phyloP scores from a whole-genome alignment of 2,329 filamentous ascomycete genomes.

The Phialophora macrospora region DNA sequence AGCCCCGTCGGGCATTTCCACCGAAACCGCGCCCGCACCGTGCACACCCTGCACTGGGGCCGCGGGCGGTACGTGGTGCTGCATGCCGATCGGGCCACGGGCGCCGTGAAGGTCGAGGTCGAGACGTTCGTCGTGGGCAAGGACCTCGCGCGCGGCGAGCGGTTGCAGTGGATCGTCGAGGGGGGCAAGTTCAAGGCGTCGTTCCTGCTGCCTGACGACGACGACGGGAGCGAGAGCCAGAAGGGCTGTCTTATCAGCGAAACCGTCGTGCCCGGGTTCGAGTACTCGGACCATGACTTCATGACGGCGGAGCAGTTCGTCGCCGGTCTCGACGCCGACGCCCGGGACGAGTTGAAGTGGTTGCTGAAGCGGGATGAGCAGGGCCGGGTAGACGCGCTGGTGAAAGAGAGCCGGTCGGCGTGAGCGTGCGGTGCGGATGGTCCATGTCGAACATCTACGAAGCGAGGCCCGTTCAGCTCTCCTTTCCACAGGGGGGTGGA shows the following conservation, averaged over 20 bases:
- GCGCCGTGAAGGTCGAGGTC: too few species aligned
- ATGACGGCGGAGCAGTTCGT: constrained; percentile 58
- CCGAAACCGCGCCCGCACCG: constrained; percentile 64
- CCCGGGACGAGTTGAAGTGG: constrained; percentile 54
- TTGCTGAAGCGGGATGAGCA: constrained; percentile 41
- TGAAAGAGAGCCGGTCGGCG: not conserved
- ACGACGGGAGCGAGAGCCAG: constrained; percentile 41
- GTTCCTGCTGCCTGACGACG: constrained; percentile 58
- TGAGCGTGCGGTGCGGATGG: too few species aligned
- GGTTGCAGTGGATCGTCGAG: constrained; percentile 70
- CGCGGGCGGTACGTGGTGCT: constrained; percentile 55
- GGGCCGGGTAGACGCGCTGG: constrained; percentile 20
- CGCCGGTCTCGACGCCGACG: constrained; percentile 58
- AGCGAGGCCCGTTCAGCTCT: not conserved
- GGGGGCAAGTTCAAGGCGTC: constrained; percentile 70
- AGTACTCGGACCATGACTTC: constrained; percentile 71
- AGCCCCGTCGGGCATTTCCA: constrained; percentile 66
- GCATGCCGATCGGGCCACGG: constrained; percentile 14
- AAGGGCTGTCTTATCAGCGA: constrained; percentile 68
- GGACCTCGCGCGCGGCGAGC: constrained; percentile 64
- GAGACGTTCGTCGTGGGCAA: constrained; percentile 60
- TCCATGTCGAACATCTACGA: not conserved
- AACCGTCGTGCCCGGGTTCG: constrained; percentile 71
- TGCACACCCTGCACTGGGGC: constrained; percentile 65
- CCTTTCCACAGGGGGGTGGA: not conserved